phyloP scores from a whole-genome alignment of 2,329 filamentous ascomycete genomes.

The Arthrobotrys sinensis region DNA sequence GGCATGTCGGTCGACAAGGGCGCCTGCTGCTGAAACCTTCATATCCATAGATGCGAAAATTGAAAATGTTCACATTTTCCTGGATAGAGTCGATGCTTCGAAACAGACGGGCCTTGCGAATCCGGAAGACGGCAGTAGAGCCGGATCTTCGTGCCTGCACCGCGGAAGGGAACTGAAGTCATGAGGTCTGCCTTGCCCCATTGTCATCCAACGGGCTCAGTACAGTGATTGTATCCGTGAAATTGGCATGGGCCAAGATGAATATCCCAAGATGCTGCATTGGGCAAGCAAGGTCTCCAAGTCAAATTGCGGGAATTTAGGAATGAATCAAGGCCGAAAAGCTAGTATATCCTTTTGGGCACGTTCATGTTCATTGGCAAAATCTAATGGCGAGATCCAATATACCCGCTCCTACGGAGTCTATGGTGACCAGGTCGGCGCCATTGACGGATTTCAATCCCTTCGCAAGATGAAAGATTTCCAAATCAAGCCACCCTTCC shows the following conservation, averaged over 20 bases:
- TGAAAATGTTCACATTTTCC: conserved; percentile 47
- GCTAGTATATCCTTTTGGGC: neutral
- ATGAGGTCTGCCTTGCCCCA: conserved; percentile 30
- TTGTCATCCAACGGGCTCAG: conserved; percentile 20
- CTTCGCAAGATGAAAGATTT: conserved; percentile 4
- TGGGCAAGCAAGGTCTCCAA: conserved; percentile 30
- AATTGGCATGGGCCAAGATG: conserved; percentile 39
- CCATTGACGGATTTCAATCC: conserved; percentile 37
- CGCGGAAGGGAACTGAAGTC: conserved; percentile 34
- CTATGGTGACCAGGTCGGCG: conserved; percentile 8
- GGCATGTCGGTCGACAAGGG: conserved; percentile 33
- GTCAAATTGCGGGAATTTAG: conserved; percentile 55
- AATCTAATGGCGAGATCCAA: conserved; percentile 35
- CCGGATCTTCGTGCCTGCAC: conserved; percentile 60
- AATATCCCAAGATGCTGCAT: conserved; percentile 10
- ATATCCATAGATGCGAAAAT: conserved; percentile 51
- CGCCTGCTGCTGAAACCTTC: conserved; percentile 24
- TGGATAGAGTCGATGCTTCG: conserved; percentile 40
- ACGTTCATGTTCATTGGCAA: neutral
- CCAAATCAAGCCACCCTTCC: conserved; percentile 16
- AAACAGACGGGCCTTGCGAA: conserved; percentile 16
- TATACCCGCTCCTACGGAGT: conserved; percentile 31
- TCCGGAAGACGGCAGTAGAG: conserved; percentile 48
- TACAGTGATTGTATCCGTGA: conserved; percentile 31
- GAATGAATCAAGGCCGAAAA: conserved; percentile 30